Evolutionary conservation across 139 green algal genomes (phyloP).

Genomic region (Tetradesmus lagerheimii): DNA sequence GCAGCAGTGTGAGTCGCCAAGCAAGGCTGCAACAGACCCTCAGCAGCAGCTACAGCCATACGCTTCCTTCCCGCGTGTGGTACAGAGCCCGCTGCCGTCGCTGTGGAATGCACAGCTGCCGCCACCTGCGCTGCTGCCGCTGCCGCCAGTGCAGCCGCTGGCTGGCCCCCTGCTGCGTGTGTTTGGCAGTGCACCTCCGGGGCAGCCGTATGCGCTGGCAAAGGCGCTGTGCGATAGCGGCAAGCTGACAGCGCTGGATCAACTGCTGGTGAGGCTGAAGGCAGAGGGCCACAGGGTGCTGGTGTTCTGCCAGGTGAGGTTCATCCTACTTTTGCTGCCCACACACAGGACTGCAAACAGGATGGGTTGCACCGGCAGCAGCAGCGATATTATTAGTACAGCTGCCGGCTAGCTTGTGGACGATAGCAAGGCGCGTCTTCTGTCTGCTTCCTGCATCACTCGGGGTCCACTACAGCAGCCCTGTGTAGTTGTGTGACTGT

Average conservation of each 20-base stretch:
- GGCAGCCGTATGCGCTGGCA: conserved; percentile 54
- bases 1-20: neutral
- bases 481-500: too few relatives aligned
- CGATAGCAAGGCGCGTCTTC: too few relatives aligned
- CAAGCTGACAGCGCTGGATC: conserved; percentile 78
- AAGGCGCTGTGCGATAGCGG: conserved; percentile 60
- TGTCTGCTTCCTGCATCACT: too few relatives aligned
- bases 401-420: too few relatives aligned
- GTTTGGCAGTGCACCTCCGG: conserved; percentile 46
- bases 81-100: conserved; percentile 71
- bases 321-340: neutral
- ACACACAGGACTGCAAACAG: too few relatives aligned
- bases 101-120: neutral
- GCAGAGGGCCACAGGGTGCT: conserved; percentile 72
- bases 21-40: neutral
- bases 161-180: neutral
- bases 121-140: conserved; percentile 17
- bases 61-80: conserved; percentile 24
- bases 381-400: too few relatives aligned
- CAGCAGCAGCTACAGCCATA: neutral
- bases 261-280: conserved; percentile 69
- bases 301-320: conserved; percentile 66
- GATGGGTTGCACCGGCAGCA: neutral
- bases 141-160: neutral
- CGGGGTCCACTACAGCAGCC: too few relatives aligned